phyloP scores from a whole-genome alignment of 805 yeast species.

The Kluyveromyces wickerhamii region DNA sequence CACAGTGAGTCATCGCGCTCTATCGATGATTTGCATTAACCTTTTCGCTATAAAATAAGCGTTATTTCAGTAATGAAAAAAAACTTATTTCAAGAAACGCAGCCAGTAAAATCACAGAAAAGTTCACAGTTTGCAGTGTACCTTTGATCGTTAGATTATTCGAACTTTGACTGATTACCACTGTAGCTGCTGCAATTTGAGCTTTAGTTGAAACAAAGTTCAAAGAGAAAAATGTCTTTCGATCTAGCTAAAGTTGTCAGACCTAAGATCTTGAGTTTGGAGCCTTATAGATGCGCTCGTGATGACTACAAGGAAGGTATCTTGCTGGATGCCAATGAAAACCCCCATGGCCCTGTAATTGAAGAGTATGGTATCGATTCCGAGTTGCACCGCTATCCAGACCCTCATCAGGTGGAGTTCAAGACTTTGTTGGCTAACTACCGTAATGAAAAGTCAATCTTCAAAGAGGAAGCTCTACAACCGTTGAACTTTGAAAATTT shows the following conservation, averaged over 20 bases:
- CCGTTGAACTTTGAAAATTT: conserved; percentile 55
- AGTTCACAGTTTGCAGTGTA: too few species aligned
- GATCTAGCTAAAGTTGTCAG: conserved; percentile 45
- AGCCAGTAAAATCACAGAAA: too few species aligned
- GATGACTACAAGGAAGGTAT: conserved; percentile 90
- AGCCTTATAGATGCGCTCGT: conserved; percentile 94
- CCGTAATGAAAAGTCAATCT: conserved; percentile 42
- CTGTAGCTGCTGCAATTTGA: too few species aligned
- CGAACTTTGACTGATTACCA: too few species aligned
- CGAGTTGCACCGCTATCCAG: conserved; percentile 87
- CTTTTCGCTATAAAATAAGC: too few species aligned
- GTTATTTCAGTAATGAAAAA: too few species aligned
- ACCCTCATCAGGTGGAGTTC: conserved; percentile 81
- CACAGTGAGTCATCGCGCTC: too few species aligned
- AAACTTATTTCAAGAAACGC: too few species aligned
- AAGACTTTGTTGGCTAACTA: conserved; percentile 64
- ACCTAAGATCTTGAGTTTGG: conserved; percentile 74
- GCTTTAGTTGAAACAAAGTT: too few species aligned
- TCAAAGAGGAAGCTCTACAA: conserved; percentile 13
- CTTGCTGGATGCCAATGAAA: conserved; percentile 91
- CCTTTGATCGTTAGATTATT: too few species aligned
- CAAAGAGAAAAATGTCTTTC: conserved; percentile 26
- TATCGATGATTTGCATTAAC: too few species aligned
- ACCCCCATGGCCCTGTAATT: conserved; percentile 84
- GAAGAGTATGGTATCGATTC: conserved; percentile 38